Base-by-base conservation (phyloP, 2,329 filamentous ascomycete species). In the Verticillium dahliae region DNA sequence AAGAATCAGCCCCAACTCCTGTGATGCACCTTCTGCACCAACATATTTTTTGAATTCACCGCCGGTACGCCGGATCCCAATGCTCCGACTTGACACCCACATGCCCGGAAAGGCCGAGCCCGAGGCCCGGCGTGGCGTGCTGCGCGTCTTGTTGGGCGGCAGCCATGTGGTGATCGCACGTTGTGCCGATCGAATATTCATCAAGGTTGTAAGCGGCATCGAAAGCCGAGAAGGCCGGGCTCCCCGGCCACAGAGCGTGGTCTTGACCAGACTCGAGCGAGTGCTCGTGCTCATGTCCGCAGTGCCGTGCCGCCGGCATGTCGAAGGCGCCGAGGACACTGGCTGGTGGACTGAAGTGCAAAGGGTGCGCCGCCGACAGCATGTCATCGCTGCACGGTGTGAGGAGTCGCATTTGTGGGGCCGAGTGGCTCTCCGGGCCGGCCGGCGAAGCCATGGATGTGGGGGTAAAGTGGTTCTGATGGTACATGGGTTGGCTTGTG, bases 351-450 rank as follows among this genome's bases (percentile, higher is more conserved):
- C 72, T 77, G 33, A 72, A 68, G 10, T 69, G 65, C 62, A 74
- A 63, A 15, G 62, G 66, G 6, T 70, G 70, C 2, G 71, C 64
- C 9, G 69, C 63, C 1, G 70, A 68, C 57, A 75, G 73, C 18
- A 70, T 65, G 65, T 84, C 82, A 61, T 85, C 83, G 70, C 81
- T 84, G 70, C 77, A 81, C 1, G 83, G 83, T 0, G 83, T 85
- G 62, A 84, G 77, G 34, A 84, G 76, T 13, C 79, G 73, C 62
- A 73, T 66, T 15, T 71, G 71, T 41, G 75, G 73, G 58, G 76
- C 64, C 10, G 65, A 41, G 9, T 68, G 66, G 50, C 60, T 60
- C 61, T 65, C 75, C 62, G 59, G 69, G 59, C 65, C 72, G 71
- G 62, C 76, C 72, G 62, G 71, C 63, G 60, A 73, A 62, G 70